Evolutionary conservation across 2,329 filamentous ascomycete genomes (phyloP), one percentile per base, ranked within the genome.

Genomic region (Fusarium camptoceras): DNA sequence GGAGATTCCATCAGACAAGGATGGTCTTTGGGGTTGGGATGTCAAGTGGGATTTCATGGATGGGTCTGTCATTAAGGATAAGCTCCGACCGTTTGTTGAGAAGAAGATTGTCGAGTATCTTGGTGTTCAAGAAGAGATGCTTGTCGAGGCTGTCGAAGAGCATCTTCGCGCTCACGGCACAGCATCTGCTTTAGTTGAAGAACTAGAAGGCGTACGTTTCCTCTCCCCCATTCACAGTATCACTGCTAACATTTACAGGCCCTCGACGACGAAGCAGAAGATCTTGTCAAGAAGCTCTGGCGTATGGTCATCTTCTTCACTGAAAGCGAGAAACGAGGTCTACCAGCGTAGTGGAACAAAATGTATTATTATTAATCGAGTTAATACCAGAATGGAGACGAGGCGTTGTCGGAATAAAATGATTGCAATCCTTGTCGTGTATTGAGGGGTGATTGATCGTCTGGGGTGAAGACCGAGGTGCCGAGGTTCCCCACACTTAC

Each of bases 51-150:
- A 97, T 54, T 93, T 90, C 80, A 86, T 99, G 78, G 93, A 97
- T 77, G 91, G 96, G 66, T 85, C 87, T 18, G 87, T 96, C 43
- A 89, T 98, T 64, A 88, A 89, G 65, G 92, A 97, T 70, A 94
- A 98, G 78, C 88, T 99, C 73, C 89, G 92, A 76, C 94, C 95
- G 30, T 99, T 98, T 82, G 93, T 98, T 59, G 94, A 97, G 84
- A 97, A 97, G 87, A 99, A 98, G 86, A 93, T 98, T 73, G 91
- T 99, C 65, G 96, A 99, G 81, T 97, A 96, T 75, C 87, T 99
- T 50, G 97, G 97, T 64, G 92, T 99, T 61, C 94, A 98, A 81
- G 96, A 99, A 80, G 93, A 98, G 81, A 91, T 98, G 83, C 84
- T 99, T 49, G 94, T 99, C 31, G 94, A 97, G 77, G 91, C 96